A percentile compares a stretch with the other conserved stretches of the same genome.
These are phyloP conservation scores for Ananas comosus DNA, from an alignment of 176 grass and related monocot genomes.

Conservation along the genomic window DNA sequence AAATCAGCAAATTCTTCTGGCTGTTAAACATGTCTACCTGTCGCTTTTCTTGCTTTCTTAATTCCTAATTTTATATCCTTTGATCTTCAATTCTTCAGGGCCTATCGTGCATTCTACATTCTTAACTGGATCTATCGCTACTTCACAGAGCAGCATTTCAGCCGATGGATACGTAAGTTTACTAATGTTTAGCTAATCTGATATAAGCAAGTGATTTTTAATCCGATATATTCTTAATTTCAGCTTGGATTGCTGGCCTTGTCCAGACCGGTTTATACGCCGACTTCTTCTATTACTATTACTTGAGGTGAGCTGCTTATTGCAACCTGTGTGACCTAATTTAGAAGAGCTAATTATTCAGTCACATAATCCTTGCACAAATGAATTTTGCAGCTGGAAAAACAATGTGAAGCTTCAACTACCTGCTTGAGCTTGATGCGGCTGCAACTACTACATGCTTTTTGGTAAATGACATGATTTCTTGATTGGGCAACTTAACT, in stretches of 20 bases:
- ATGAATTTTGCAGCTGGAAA: conserved; percentile 66
- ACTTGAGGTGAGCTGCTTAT: conserved; percentile 56
- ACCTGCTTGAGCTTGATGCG: conserved; percentile 47
- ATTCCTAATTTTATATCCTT: background rate
- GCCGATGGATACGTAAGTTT: conserved; percentile 74
- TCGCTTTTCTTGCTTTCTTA: background rate
- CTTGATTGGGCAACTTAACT: too few species aligned
- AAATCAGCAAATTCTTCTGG: too few species aligned
- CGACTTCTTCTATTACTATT: conserved; percentile 98
- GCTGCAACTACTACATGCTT: too few species aligned
- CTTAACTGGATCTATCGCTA: conserved; percentile 97
- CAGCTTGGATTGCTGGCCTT: conserved; percentile 91
- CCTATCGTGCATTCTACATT: conserved; percentile 89
- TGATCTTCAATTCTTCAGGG: conserved; percentile 33
- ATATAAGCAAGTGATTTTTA: background rate
- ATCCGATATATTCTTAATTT: background rate
- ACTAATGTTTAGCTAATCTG: background rate
- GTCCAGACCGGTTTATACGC: conserved; percentile 88
- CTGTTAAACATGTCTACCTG: too few species aligned
- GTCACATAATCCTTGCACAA: conserved; percentile 2
- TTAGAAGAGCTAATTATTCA: background rate
- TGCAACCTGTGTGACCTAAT: background rate
- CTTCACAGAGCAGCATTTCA: conserved; percentile 60
- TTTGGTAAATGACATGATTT: too few species aligned
- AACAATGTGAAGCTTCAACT: conserved; percentile 89